phyloP scores from a whole-genome alignment of 2,329 filamentous ascomycete genomes.

The Apiospora aurea region DNA sequence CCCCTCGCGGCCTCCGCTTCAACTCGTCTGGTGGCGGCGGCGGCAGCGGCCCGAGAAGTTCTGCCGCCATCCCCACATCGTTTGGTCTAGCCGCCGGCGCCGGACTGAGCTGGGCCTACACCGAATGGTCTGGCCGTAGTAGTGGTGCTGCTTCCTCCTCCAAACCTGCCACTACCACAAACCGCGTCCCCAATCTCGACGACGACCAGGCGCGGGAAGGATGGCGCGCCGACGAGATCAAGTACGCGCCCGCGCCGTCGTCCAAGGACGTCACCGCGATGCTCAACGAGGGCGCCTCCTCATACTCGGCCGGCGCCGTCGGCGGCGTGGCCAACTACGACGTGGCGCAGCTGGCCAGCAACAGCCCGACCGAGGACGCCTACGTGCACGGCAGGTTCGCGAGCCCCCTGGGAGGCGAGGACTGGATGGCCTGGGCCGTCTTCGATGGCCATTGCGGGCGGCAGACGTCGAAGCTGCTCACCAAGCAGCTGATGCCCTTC shows the following conservation, averaged over 20 bases:
- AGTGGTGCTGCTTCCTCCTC: too few relatives aligned
- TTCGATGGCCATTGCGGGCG: conserved; percentile 47
- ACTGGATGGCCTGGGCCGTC: conserved; percentile 44
- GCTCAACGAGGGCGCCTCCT: conserved; percentile 39
- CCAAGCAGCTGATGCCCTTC: conserved; percentile 40
- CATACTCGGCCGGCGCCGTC: conserved; percentile 30
- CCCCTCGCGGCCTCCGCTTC: neutral
- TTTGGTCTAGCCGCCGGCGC: neutral
- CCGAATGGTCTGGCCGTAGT: neutral
- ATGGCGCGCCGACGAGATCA: conserved; percentile 27
- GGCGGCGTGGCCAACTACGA: conserved; percentile 39
- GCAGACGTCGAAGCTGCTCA: conserved; percentile 43
- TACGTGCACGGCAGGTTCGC: conserved; percentile 44
- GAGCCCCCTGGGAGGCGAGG: conserved; percentile 33
- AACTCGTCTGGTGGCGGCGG: neutral
- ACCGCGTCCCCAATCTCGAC: conserved; percentile 37
- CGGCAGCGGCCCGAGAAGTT: neutral
- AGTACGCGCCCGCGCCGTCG: conserved; percentile 35
- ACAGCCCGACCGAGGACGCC: conserved; percentile 43
- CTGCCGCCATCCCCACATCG: too few relatives aligned
- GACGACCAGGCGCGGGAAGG: conserved; percentile 23
- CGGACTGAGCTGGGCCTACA: neutral
- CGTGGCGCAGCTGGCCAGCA: conserved; percentile 43
- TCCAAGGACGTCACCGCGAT: conserved; percentile 38
- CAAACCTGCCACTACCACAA: neutral